phyloP scores from a whole-genome alignment of 768 basidiomycete species.

The Coprinellus micaceus region DNA sequence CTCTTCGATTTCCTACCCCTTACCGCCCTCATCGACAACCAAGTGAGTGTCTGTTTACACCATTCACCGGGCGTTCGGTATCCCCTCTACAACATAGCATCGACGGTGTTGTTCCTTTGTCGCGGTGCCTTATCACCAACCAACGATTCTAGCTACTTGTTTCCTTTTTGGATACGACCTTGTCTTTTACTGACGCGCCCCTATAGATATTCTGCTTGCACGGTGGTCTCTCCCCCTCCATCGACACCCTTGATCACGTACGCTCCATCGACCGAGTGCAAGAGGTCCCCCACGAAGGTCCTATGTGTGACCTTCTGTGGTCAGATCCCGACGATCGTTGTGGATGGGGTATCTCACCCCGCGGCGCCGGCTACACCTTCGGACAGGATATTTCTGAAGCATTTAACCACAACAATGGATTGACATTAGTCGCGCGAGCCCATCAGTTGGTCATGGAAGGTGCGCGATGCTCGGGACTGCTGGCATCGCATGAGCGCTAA shows the following conservation, averaged over 20 bases:
- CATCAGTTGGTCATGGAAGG: constrained; percentile 98
- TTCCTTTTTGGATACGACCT: constrained; percentile 10
- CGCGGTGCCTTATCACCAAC: neutral
- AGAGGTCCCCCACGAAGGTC: constrained; percentile 99
- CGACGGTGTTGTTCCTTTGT: no score
- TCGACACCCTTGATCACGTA: constrained; percentile 99
- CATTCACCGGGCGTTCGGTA: neutral
- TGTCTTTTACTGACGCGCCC: constrained; percentile 11
- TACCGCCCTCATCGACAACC: constrained; percentile 97
- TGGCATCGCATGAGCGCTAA: constrained; percentile 3
- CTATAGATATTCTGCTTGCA: constrained; percentile 95
- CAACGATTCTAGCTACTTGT: neutral
- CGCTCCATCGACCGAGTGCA: constrained; percentile 98
- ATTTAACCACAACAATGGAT: constrained; percentile 98
- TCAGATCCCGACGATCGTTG: constrained; percentile 99
- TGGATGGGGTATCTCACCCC: constrained; percentile 98
- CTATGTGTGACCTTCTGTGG: constrained; percentile 99
- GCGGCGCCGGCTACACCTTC: constrained; percentile 98
- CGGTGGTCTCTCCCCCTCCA: constrained; percentile 96
- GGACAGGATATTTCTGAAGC: constrained; percentile 99
- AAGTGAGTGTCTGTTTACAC: constrained; percentile 60
- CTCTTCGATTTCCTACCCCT: constrained; percentile 96
- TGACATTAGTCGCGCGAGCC: constrained; percentile 91
- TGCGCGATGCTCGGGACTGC: constrained; percentile 27
- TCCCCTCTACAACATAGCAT: no score